These are phyloP conservation scores for Tetrahymena borealis DNA, from an alignment of 73 alveolate species.

Conservation along the genomic window DNA sequence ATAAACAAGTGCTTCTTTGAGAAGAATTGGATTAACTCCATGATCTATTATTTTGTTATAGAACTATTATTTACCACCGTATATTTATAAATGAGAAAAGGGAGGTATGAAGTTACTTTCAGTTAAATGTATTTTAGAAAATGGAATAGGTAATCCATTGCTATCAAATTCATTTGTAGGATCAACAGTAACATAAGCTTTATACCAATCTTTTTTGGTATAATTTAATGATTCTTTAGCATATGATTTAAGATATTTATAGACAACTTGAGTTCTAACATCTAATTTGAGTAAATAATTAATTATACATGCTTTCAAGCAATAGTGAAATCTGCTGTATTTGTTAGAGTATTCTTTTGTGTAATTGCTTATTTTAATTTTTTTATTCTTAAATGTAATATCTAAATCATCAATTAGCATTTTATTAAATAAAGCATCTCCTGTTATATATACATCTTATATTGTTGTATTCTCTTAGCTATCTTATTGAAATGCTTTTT, in stretches of 20 bases:
- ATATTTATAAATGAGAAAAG: not conserved
- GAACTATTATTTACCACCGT: not conserved
- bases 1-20: not conserved
- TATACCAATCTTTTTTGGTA: not conserved
- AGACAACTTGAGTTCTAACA: not conserved
- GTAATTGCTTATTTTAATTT: not conserved
- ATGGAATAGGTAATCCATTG: not conserved
- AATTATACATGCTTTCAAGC: not conserved
- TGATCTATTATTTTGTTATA: not conserved
- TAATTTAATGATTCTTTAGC: not conserved
- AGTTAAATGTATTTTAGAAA: not conserved
- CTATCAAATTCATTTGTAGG: not conserved
- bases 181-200: not conserved
- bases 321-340: not conserved
- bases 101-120: not conserved
- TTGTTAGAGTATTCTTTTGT: not conserved
- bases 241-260: not conserved
- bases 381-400: not conserved
- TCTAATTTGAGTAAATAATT: not conserved
- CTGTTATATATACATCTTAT: too few relatives aligned
- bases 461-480: too few relatives aligned
- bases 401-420: not conserved
- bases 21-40: not conserved
- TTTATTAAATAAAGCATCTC: not conserved
- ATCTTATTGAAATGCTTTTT: too few relatives aligned